Evolutionary conservation across 2,329 filamentous ascomycete species (phyloP), one percentile per base, ranked within the genome.

Genomic region (Diaporthe ilicicola): DNA sequence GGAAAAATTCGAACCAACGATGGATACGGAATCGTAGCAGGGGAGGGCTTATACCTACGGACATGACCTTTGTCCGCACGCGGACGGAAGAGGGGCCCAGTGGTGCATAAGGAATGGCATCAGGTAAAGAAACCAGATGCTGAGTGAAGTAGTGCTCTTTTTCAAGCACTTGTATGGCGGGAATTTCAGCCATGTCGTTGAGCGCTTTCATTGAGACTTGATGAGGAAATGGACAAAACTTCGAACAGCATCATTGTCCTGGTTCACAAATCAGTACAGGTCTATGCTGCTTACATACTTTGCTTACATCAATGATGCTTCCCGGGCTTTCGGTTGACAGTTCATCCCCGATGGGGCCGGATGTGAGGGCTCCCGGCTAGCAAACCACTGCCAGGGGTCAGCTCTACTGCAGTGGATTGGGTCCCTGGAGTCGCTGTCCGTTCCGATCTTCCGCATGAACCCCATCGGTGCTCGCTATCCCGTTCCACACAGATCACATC

Each of bases 131-230:
- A 17, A 67, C 39, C 6, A 67, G 37, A 32, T 67, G 51, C 12
- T 67, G 65, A 2, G 53, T 67, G 42, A 56, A 67, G 42, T 67
- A 67, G 1, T n/a, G 65, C 27, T 67, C 65, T 44, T 67, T 67
- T 34, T 59, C 65, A 19, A 67, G 53, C 53, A 67, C 65, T 67
- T 67, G 65, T 32, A 67, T 67, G n/a, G 48, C 42, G 2, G 65
- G 65, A 19, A 48, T 39, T 17, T 67, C 65, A 27, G 51, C 32
- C 65, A 67, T 67, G 15, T 34, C 12, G 19, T 7, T 27, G 9
- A 5, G 17, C 1, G 17, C 1, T 39, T 29, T 29, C 27, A 12
- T 13, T 2, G 34, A 44, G n/a, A 32, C 2, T 46, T 44, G 6
- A 2, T n/a, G 3, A 37, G 13, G 4, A n/a, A 17, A n/a, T 19